Percentiles rank a stretch among this genome's conserved stretches.
Conservation (phyloP, 2,329 filamentous ascomycete species). For the Fusarium chlamydosporum region DNA sequence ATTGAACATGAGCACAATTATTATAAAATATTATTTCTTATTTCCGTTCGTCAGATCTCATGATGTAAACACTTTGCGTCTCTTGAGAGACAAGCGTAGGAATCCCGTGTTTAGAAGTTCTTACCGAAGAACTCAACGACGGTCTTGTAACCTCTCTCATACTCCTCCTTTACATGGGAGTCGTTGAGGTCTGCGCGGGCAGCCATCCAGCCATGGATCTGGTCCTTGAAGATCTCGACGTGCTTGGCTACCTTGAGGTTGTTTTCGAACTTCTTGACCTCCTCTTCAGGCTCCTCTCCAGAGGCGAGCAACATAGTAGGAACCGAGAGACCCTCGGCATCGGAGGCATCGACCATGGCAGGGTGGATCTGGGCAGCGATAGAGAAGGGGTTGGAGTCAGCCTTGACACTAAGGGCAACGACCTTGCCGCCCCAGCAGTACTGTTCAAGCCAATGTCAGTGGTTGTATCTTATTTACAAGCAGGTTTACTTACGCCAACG, state of each 20-base stretch:
- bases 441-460: constrained; percentile 47
- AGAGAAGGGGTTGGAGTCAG: constrained; percentile 68
- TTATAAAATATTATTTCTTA: neutral
- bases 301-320: constrained; percentile 76
- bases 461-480: neutral
- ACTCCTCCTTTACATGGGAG: constrained; percentile 71
- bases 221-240: constrained; percentile 75
- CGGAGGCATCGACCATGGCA: constrained; percentile 74
- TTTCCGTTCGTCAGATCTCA: constrained; percentile 29
- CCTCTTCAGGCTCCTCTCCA: constrained; percentile 71
- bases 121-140: constrained; percentile 71
- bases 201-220: constrained; percentile 82
- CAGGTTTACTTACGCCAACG: constrained; percentile 65
- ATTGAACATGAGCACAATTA: neutral
- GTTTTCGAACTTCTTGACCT: constrained; percentile 69
- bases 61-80: constrained; percentile 19
- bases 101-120: constrained; percentile 57
- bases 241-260: constrained; percentile 68
- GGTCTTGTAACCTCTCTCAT: constrained; percentile 72
- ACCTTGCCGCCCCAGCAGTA: constrained; percentile 82
- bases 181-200: constrained; percentile 72
- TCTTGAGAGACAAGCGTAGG: neutral
- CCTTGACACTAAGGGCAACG: constrained; percentile 65
- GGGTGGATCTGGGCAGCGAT: constrained; percentile 69
- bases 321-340: constrained; percentile 71